Base-by-base conservation (phyloP, 2,329 filamentous ascomycete species). In the Aspergillus brasiliensis region DNA sequence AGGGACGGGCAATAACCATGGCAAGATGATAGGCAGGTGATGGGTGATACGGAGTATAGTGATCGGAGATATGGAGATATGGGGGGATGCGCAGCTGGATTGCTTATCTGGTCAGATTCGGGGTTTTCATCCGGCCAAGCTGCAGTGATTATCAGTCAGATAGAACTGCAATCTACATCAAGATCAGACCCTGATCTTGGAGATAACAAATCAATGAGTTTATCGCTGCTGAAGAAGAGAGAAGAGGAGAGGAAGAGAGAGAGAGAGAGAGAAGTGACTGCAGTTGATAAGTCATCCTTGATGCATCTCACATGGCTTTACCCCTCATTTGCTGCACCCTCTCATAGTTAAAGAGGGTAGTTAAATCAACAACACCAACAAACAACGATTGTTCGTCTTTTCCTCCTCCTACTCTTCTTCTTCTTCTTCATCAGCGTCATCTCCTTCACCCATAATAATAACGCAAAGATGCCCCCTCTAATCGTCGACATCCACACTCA, bases 401-500 rank as follows among this genome's bases (percentile, higher is more conserved):
- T 27, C 25, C 38, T 56, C 31, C 17, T 49, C 40, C 19, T n/a
- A n/a, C n/a, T n/a, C 17, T n/a, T 28, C 37, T 51, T 15, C 11
- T 34, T 58, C 44, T 57, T 57, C 61, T 57, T 57, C 44, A 55
- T 11, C 47, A 51, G 5, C 11, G 11, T 52, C n/a, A n/a, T n/a
- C n/a, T n/a, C n/a, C 61, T 55, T 52, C 60, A 31, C 5, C 15
- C 17, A 17, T 25, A 15, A 44, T 19, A 25, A 40, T 17, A 65
- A 31, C 34, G 69, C 66, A 61, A 65, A 62, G 27, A 65, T 64
- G 46, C 5, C 60, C 5, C 77, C 80, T 63, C 73, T 80, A 23
- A 77, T 83, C 60, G 81, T 88, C 53, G 85, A 88, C 69, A 78
- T 88, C 51, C 86, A 88, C 72, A 87, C 85, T 7, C 86, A 88